Conservation (phyloP, 1,284 basidiomycete genomes). For the Sporisorium exsertum region DNA sequence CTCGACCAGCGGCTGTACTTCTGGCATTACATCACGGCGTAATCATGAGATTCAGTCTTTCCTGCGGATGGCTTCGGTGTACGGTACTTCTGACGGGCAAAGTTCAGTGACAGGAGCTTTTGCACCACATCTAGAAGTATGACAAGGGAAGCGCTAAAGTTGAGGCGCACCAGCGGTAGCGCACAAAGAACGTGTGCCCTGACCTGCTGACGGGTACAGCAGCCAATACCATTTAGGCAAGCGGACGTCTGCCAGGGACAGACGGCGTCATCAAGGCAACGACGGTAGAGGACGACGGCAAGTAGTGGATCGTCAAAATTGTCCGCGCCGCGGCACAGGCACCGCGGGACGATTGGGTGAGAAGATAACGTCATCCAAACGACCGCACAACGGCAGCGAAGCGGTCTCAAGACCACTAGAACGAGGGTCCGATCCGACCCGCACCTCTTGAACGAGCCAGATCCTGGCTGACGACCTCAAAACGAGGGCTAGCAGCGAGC, state of each 20-base stretch:
- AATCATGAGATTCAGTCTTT: conserved; percentile 2
- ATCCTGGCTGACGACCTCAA: background rate
- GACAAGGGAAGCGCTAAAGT: background rate
- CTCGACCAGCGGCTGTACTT: background rate
- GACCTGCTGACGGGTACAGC: background rate
- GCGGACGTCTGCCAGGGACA: background rate
- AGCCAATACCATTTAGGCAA: conserved; percentile 3
- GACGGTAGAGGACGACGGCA: background rate
- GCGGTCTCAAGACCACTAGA: conserved; percentile 6
- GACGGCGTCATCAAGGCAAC: conserved; percentile 17
- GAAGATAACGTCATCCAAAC: conserved; percentile 28
- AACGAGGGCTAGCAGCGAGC: background rate
- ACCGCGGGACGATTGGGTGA: background rate
- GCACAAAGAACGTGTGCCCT: background rate
- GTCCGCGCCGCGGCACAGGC: too few species aligned
- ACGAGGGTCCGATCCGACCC: conserved; percentile 36
- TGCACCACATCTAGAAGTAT: background rate
- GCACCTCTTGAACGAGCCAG: conserved; percentile 23
- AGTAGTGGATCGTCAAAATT: too few species aligned
- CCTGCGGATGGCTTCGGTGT: conserved; percentile 18
- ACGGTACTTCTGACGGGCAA: background rate
- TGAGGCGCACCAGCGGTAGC: background rate
- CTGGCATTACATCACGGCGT: conserved; percentile 37
- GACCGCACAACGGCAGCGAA: background rate
- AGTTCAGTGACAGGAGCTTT: conserved; percentile 8